Evolutionary conservation across 2,329 filamentous ascomycete genomes (phyloP).

Genomic region (Fonsecaea nubica): DNA sequence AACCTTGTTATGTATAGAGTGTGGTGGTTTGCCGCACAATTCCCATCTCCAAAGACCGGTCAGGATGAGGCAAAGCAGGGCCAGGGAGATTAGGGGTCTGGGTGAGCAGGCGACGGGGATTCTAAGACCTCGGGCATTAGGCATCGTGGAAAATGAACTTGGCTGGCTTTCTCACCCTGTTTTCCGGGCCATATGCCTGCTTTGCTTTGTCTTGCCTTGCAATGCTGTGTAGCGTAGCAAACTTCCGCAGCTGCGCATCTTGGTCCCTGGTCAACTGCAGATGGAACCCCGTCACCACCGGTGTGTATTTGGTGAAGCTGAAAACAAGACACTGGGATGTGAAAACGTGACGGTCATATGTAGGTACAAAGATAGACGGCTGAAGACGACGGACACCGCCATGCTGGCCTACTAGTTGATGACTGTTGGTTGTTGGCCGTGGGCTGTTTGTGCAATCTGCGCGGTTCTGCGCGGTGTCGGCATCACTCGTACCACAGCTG

Average conservation of each 20-base stretch:
- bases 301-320: conserved; percentile 7
- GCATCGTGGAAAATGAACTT: neutral
- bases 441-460: neutral
- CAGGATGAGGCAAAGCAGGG: conserved; percentile 3
- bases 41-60: neutral
- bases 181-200: neutral
- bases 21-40: neutral
- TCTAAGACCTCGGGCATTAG: neutral
- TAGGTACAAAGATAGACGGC: neutral
- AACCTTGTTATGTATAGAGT: neutral
- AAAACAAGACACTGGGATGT: neutral
- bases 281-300: neutral
- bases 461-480: neutral
- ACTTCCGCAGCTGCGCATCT: neutral
- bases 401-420: no score
- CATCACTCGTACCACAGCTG: neutral
- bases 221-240: conserved; percentile 14
- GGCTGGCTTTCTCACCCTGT: neutral
- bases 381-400: neutral
- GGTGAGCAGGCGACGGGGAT: neutral
- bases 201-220: neutral
- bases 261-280: conserved; percentile 1
- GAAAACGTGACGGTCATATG: no score
- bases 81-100: neutral
- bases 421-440: neutral